phyloP scores from a whole-genome alignment of 2,329 filamentous ascomycete genomes.

The Sarocladiaceae sp. region DNA sequence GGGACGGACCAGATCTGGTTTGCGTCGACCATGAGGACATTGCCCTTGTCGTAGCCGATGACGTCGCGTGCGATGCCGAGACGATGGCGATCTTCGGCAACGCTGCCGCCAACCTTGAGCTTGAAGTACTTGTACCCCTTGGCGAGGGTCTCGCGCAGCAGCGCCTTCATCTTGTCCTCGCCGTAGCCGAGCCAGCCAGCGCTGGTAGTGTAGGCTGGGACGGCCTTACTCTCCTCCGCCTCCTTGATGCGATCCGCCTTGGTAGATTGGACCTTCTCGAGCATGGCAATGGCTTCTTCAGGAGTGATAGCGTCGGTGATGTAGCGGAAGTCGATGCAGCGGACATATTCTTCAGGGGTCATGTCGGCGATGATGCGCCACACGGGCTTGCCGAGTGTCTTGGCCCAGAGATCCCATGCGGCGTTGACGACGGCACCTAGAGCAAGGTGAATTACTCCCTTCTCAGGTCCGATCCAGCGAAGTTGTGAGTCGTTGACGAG shows the following conservation, averaged over 20 bases:
- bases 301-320: slow-evolving; percentile 87
- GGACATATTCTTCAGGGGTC: slow-evolving; percentile 78
- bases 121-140: slow-evolving; percentile 84
- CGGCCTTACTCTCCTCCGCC: slow-evolving; percentile 65
- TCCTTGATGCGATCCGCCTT: slow-evolving; percentile 69
- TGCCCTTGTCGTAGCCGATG: slow-evolving; percentile 75
- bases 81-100: slow-evolving; percentile 65
- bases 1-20: slow-evolving; percentile 90
- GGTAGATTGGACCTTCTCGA: slow-evolving; percentile 57
- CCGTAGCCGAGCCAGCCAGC: slow-evolving; percentile 87
- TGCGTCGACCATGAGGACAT: slow-evolving; percentile 85
- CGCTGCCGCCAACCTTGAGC: slow-evolving; percentile 72
- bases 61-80: slow-evolving; percentile 70
- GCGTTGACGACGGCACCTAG: slow-evolving; percentile 86
- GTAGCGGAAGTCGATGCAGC: slow-evolving; percentile 88
- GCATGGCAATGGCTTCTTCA: slow-evolving; percentile 68
- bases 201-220: slow-evolving; percentile 84
- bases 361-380: slow-evolving; percentile 89
- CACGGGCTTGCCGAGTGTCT: slow-evolving; percentile 76
- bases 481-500: slow-evolving; percentile 88
- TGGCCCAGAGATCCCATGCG: slow-evolving; percentile 94
- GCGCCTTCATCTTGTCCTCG: slow-evolving; percentile 74
- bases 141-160: slow-evolving; percentile 69
- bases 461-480: slow-evolving; percentile 90
- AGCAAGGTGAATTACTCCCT: slow-evolving; percentile 88